Evolutionary conservation across 495 filamentous ascomycete species (phyloP), one percentile per base, ranked within the genome.

Genomic region (Astrothelium macrocarpum): DNA sequence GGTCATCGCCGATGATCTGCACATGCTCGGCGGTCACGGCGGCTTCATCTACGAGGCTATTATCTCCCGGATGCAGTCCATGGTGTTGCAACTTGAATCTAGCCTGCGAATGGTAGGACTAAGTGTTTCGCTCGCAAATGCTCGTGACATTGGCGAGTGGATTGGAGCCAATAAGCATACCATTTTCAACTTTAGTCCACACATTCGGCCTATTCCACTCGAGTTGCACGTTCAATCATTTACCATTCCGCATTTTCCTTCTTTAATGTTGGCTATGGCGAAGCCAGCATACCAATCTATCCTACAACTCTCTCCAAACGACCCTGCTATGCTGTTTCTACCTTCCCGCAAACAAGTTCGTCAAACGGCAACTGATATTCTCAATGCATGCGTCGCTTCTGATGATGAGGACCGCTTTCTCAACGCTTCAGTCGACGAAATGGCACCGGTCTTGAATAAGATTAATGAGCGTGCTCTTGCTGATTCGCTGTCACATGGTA

Each of bases 131-230:
- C 81, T 99, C 29, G 87, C 94, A 14, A 97, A 96, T 73, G 86
- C 94, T 43, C 85, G 92, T 46, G 94, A 97, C 71, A 84, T 97
- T 64, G 92, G 95, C 53, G 95, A 97, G 75, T 99, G 94, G 94
- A 95, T 97, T 68, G 95, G 95, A 63, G 95, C 94, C n/a, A 93
- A 85, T 64, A 97, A 96, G 78, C 95, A 99, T 72, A 95, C 90
- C 36, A 95, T 96, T 63, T 97, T 89, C 81, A 99, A 97, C 76
- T 99, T 99, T 81, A 96, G 90, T 70, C 94, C 94, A 2, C 85
- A 92, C 70, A 85, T 91, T 62, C 86, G 94, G 26, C 86, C 90
- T 3, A 84, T 95, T 1, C 92, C 92, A 1, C 75, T 99, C 43
- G 94, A 97, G 70, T 85, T 99, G 36, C 90, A 96, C 70, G 89